Evolutionary conservation across 2,329 filamentous ascomycete genomes (phyloP).

Genomic region (Pleoardoris graminearum): DNA sequence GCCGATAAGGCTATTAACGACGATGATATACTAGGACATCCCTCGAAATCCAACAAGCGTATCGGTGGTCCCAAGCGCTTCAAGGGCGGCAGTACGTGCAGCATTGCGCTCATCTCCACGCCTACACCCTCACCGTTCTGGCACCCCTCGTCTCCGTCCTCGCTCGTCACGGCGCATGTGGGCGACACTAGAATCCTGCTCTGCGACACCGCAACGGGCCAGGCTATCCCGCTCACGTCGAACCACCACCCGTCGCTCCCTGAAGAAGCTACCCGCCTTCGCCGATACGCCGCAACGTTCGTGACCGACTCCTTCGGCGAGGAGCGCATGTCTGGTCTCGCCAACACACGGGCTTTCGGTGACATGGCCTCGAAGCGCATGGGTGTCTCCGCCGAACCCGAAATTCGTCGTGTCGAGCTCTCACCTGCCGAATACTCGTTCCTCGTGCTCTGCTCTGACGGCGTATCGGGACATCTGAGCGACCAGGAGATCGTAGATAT

Average conservation of each 20-base stretch:
- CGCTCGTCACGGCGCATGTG: constrained; percentile 84
- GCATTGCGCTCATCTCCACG: constrained; percentile 86
- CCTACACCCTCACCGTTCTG: constrained; percentile 91
- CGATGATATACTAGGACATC: constrained; percentile 77
- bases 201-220: constrained; percentile 81
- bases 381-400: constrained; percentile 91
- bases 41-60: constrained; percentile 53
- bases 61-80: constrained; percentile 81
- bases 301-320: constrained; percentile 97
- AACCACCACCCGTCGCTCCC: constrained; percentile 93
- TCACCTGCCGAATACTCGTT: constrained; percentile 85
- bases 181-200: constrained; percentile 91
- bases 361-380: constrained; percentile 91
- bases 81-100: constrained; percentile 91
- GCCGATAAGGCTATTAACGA: constrained; percentile 80
- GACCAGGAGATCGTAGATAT: constrained; percentile 98
- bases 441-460: constrained; percentile 84
- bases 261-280: constrained; percentile 77
- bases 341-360: constrained; percentile 92
- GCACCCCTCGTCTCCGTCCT: constrained; percentile 85
- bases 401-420: constrained; percentile 78
- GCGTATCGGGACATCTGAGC: constrained; percentile 79
- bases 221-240: constrained; percentile 78
- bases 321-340: constrained; percentile 89
- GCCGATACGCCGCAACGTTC: constrained; percentile 83